Percentiles rank a stretch among this genome's conserved stretches.
Conservation (phyloP, 1,139 yeast species). For the Saccharomyces hybrid region DNA sequence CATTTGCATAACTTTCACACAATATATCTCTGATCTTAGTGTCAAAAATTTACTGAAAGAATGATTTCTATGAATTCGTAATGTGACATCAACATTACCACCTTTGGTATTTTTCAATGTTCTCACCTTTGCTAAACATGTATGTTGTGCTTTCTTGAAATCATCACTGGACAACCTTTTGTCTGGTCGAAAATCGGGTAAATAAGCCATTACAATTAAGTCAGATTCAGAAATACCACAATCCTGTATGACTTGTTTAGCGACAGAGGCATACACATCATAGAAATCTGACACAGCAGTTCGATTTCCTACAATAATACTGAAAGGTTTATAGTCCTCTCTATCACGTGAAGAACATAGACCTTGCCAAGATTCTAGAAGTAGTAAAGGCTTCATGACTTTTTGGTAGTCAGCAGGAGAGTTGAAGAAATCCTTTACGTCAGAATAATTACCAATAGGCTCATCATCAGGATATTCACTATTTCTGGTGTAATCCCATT, state of each 20-base stretch:
- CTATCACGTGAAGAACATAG: constrained; percentile 66
- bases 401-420: constrained; percentile 57
- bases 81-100: constrained; percentile 63
- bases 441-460: constrained; percentile 33
- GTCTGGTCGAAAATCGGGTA: constrained; percentile 30
- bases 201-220: constrained; percentile 57
- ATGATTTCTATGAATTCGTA: constrained; percentile 50
- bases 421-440: constrained; percentile 40
- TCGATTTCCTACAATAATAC: constrained; percentile 66
- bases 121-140: constrained; percentile 71
- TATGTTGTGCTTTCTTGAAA: constrained; percentile 26
- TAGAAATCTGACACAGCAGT: constrained; percentile 79
- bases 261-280: constrained; percentile 77
- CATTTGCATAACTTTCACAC: constrained; percentile 75
- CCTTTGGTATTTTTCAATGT: constrained; percentile 60
- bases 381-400: constrained; percentile 68
- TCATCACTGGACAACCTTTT: constrained; percentile 21
- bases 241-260: constrained; percentile 44
- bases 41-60: constrained; percentile 42
- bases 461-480: constrained; percentile 52
- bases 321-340: constrained; percentile 57
- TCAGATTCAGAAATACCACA: constrained; percentile 67
- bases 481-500: constrained; percentile 65
- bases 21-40: constrained; percentile 57
- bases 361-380: constrained; percentile 93